Evolutionary conservation across 768 basidiomycete genomes (phyloP).

Genomic region (Ramaria sp.): DNA sequence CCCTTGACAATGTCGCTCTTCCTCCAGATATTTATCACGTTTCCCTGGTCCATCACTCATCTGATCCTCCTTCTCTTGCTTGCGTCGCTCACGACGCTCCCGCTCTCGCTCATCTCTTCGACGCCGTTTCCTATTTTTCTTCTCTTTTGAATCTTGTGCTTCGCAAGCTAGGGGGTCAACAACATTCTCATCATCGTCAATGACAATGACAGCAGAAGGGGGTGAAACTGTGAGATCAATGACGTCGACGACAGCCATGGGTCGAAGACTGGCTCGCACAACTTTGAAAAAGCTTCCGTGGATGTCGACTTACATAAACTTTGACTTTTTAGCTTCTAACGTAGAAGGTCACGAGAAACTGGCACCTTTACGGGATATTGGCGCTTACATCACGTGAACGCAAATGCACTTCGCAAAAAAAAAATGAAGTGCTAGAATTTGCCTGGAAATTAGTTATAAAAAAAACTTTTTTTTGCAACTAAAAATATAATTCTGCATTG

Average conservation of each 20-base stretch:
- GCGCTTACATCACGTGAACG: too few relatives aligned
- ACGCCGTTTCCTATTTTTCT: background rate
- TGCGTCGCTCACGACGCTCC: background rate
- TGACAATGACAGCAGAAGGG: background rate
- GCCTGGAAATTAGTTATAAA: too few relatives aligned
- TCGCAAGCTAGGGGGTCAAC: background rate
- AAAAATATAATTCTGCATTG: too few relatives aligned
- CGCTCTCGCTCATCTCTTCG: background rate
- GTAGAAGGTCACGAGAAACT: too few relatives aligned
- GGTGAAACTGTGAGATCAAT: constrained; percentile 7
- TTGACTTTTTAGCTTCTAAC: too few relatives aligned
- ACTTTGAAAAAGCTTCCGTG: background rate
- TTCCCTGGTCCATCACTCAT: background rate
- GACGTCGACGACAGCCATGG: constrained; percentile 1
- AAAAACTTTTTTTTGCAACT: too few relatives aligned
- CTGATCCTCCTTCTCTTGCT: background rate
- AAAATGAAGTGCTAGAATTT: too few relatives aligned
- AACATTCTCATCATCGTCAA: background rate
- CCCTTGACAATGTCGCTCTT: background rate
- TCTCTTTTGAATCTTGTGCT: background rate
- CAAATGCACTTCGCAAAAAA: too few relatives aligned
- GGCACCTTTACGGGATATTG: too few relatives aligned
- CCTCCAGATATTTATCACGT: background rate
- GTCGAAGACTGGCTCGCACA: background rate
- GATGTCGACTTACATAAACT: too few relatives aligned